Evolutionary conservation across 2,329 filamentous ascomycete species (phyloP), one percentile per base, ranked within the genome.

Genomic region (Pestalotiopsis fici): DNA sequence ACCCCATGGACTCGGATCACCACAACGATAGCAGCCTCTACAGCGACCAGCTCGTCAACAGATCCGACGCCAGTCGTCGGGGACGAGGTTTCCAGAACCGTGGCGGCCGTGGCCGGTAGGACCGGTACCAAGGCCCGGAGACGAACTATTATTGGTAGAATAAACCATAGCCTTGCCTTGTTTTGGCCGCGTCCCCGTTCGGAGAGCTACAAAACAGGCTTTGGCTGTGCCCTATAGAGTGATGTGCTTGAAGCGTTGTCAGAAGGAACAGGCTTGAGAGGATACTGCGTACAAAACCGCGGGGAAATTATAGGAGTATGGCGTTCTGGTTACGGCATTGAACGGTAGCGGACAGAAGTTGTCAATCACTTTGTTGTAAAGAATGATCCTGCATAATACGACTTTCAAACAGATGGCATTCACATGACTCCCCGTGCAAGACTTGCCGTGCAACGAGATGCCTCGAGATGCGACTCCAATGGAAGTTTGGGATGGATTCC

Each of bases 11-110:
- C 39, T 77, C 74, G 64, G 79, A 82, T 47, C 71, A 72, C 4
- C 67, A 68, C 61, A 65, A 68, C 50, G 66, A 70, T 37, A 77
- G 79, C 35, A 78, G 80, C 21, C 75, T 88, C n/a, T 88, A 88
- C 71, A 88, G 86, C 71, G 87, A 89, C 68, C 39, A 35, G 15
- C 35, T 68, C 18, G 65, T 68, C 5, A 25, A 55, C 23, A 37
- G 63, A 6, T 27, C 25, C 64, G 31, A 28, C 35, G 56, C 21
- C 27, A 66, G 50, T 39, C 55, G 64, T 35, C 43, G 64, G 43
- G 64, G 64, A 47, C 21, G 64, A 50, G 64, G 64, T 18, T 66
- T 66, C 55, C 63, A 65, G 23, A 57, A 31, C 63, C 50, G 63
- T 7, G 63, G 63, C 12, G 63, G 55, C 5, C 25, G 50, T 11